Conservation (phyloP, 1,284 basidiomycete species). For the Mixia osmundae region DNA sequence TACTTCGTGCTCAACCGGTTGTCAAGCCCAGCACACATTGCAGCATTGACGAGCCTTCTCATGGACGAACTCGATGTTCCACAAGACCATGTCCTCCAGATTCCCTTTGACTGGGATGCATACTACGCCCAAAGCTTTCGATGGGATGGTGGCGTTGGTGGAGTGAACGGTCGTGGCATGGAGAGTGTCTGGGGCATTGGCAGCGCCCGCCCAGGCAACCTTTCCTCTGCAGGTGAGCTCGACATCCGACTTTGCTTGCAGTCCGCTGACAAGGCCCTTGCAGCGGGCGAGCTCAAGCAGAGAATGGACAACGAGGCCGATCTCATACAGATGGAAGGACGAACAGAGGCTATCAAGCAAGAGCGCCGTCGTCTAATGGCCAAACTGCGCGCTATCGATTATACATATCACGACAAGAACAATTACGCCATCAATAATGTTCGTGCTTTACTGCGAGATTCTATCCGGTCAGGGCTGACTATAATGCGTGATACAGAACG, state of each 20-base stretch:
- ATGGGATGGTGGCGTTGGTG: conserved; percentile 19
- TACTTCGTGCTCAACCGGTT: conserved; percentile 21
- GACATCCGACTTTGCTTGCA: not conserved
- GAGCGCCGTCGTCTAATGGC: conserved; percentile 8
- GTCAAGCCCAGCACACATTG: conserved; percentile 6
- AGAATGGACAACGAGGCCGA: not conserved
- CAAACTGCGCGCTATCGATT: conserved; percentile 18
- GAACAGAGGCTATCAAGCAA: conserved; percentile 2
- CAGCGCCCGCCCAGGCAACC: conserved; percentile 1
- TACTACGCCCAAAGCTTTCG: conserved; percentile 15
- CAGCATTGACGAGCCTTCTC: conserved; percentile 15
- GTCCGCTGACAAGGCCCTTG: not conserved
- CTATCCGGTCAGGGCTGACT: not conserved
- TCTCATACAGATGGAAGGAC: too few relatives aligned
- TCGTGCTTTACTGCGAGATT: conserved; percentile 1
- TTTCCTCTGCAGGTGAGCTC: not conserved
- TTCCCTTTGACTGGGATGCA: conserved; percentile 18
- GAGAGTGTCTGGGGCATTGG: conserved; percentile 15
- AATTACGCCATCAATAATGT: conserved; percentile 22
- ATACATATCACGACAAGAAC: conserved; percentile 20
- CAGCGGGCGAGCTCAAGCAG: not conserved
- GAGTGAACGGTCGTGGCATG: conserved; percentile 2
- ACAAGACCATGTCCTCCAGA: conserved; percentile 15
- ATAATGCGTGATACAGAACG: conserved; percentile 13
- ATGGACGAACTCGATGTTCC: conserved; percentile 15